These are phyloP conservation scores for Syzygium syzygioides DNA, from an alignment of 441 rosid species.

Conservation along the genomic window DNA sequence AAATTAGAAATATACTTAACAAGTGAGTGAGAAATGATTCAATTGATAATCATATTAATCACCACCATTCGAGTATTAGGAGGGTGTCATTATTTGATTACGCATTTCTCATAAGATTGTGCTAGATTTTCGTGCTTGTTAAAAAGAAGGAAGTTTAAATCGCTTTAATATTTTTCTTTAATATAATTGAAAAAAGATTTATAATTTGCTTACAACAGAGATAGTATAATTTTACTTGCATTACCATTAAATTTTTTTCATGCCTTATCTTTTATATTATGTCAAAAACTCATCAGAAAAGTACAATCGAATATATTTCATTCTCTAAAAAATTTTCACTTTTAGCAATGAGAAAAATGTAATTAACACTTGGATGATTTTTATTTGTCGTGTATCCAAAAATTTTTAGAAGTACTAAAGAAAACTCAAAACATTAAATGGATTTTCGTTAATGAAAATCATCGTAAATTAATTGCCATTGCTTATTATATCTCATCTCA, in stretches of 20 bases:
- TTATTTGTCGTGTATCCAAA: neutral
- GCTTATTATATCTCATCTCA: neutral
- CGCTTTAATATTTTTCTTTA: neutral
- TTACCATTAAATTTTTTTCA: neutral
- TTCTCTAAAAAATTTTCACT: neutral
- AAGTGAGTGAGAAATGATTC: neutral
- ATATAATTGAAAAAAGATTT: neutral
- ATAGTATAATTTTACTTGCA: neutral
- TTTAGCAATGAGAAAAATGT: neutral
- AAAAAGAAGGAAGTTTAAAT: neutral
- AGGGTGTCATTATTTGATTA: neutral
- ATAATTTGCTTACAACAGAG: neutral
- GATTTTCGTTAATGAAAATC: neutral
- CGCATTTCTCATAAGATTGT: neutral
- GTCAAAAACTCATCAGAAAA: neutral
- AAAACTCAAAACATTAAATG: neutral
- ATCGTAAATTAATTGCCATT: neutral
- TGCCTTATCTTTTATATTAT: neutral
- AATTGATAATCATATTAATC: neutral
- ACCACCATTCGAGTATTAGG: fast-evolving
- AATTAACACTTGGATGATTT: neutral
- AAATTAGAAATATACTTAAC: neutral
- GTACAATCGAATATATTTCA: neutral
- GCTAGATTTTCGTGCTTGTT: neutral
- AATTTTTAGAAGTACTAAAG: neutral